phyloP scores from a whole-genome alignment of 306 rosid species.

The Morella rubra region DNA sequence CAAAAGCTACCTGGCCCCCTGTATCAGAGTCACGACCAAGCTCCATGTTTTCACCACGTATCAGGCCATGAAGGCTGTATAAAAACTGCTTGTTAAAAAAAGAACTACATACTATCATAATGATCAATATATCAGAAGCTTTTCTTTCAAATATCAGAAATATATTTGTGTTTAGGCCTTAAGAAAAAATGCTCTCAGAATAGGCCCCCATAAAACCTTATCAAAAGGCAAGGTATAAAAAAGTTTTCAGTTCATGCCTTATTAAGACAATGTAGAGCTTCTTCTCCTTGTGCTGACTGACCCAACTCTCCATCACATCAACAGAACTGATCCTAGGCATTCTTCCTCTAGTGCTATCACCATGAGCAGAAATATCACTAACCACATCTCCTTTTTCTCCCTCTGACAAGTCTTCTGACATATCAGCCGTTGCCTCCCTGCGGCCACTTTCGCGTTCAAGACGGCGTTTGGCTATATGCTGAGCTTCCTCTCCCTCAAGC shows the following conservation, averaged over 20 bases:
- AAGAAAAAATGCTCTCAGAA: neutral
- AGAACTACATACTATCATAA: constrained; percentile 9
- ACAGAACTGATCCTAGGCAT: constrained; percentile 44
- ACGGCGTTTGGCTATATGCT: constrained; percentile 36
- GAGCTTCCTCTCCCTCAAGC: constrained; percentile 64
- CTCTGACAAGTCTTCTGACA: constrained; percentile 67
- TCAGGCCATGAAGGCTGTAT: constrained; percentile 65
- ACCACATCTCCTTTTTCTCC: constrained; percentile 56
- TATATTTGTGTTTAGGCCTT: neutral
- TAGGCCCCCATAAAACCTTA: neutral
- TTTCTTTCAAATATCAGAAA: constrained; percentile 7
- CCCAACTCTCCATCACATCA: constrained; percentile 55
- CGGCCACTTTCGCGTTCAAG: constrained; percentile 56
- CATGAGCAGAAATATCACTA: constrained; percentile 34
- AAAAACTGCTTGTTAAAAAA: constrained; percentile 27
- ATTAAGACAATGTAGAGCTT: constrained; percentile 51
- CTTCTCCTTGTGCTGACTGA: constrained; percentile 48
- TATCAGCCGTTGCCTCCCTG: constrained; percentile 55
- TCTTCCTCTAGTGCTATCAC: constrained; percentile 34
- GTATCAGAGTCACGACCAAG: constrained; percentile 71
- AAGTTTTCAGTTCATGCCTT: constrained; percentile 38
- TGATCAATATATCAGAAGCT: constrained; percentile 2
- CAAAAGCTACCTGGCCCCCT: constrained; percentile 54
- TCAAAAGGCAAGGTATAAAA: constrained; percentile 13
- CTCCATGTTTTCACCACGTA: constrained; percentile 64